These are phyloP conservation scores for Atkinsonella texensis DNA, from an alignment of 2,329 filamentous ascomycete genomes.

Conservation along the genomic window DNA sequence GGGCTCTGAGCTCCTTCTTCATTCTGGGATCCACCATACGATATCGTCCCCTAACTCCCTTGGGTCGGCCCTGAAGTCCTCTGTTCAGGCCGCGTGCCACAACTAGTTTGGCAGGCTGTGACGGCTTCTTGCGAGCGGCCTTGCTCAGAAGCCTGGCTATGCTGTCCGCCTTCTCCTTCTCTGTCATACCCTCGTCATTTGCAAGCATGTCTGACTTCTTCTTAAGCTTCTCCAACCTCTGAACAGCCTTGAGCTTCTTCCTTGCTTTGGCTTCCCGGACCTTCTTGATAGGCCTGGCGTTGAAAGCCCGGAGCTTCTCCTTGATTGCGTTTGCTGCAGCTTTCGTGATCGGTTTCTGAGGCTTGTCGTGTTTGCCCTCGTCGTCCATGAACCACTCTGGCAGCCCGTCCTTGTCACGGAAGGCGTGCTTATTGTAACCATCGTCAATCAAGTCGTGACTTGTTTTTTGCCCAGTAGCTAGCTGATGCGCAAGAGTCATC, in stretches of 20 bases:
- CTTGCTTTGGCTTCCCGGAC: constrained; percentile 90
- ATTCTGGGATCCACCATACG: constrained; percentile 92
- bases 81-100: constrained; percentile 77
- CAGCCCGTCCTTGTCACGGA: constrained; percentile 81
- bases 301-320: constrained; percentile 84
- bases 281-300: constrained; percentile 97
- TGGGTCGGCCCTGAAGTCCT: constrained; percentile 74
- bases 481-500: constrained; percentile 89
- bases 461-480: constrained; percentile 76
- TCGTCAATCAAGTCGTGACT: constrained; percentile 76
- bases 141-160: constrained; percentile 74
- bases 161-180: constrained; percentile 85
- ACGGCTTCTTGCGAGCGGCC: constrained; percentile 77
- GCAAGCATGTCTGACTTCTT: constrained; percentile 91
- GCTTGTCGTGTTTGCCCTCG: constrained; percentile 70
- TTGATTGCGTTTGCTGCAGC: constrained; percentile 85
- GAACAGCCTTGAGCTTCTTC: constrained; percentile 93
- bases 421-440: constrained; percentile 82
- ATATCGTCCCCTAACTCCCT: constrained; percentile 89
- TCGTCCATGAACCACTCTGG: constrained; percentile 98
- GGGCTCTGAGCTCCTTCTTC: constrained; percentile 89
- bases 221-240: constrained; percentile 83
- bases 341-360: constrained; percentile 80
- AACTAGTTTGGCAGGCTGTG: constrained; percentile 72
- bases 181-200: constrained; percentile 83